Evolutionary conservation across 495 filamentous ascomycete genomes (phyloP), one percentile per base, ranked within the genome.

Genomic region (Articulospora tetracladia): DNA sequence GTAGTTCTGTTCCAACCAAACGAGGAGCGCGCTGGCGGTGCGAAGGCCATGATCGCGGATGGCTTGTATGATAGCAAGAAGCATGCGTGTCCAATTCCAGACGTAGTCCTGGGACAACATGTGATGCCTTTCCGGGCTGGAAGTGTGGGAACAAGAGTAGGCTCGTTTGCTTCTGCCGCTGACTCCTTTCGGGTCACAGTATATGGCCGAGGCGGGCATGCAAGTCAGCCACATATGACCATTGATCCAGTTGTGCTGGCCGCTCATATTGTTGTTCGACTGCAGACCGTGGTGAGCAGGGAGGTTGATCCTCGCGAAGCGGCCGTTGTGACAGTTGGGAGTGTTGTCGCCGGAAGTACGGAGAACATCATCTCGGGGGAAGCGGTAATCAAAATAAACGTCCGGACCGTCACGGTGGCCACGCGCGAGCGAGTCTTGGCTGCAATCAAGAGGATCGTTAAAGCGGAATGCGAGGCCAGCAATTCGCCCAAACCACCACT

Each of bases 171-270:
- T 63, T 68, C 71, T 0, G 74, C 75, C 0, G 75, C 72, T 0
- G 78, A 83, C 60, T 59, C 69, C 0, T 73, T 81, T 27, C 63
- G 70, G 13, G 70, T 82, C 17, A 72, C 71, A 0, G 61, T 82
- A 3, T 76, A 76, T 63, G 83, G 83, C 0, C 72, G 78, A 13
- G 81, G 79, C 4, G 79, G 81, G 0, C 83, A 86, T 59, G 81
- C 76, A 1, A 74, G 71, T 0, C 72, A 74, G 55, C 84, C 85
- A 0, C 72, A 84, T 17, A 63, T 72, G 1, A 74, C 74, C 1
- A 74, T 87, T 59, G 84, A 88, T 64, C 85, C 84, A 0, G 75
- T 85, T 24, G 67, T 86, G 0, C 76, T 81, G 22, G 83, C 83
- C 0, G 72, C 76, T 0, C 58, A 70, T 25, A 76, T 80, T n/a